A percentile compares a stretch with the other conserved stretches of the same genome.
Conservation (phyloP, 2,329 filamentous ascomycete genomes). For the Calonectria pseudoturangicola region DNA sequence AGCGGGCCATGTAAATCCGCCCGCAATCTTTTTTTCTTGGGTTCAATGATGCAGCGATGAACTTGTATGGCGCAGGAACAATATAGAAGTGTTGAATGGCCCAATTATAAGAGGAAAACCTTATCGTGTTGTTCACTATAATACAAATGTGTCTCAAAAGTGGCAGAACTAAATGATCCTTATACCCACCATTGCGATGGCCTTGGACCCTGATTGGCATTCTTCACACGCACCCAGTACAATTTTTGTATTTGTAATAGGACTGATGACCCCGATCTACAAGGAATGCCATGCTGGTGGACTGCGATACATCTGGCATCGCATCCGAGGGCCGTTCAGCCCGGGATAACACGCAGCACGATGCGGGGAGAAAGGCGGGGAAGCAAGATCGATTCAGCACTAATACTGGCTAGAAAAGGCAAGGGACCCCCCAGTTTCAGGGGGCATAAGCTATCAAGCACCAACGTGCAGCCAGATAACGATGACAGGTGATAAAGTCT, state of each 20-base stretch:
- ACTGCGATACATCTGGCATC: conserved; percentile 5
- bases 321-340: not conserved
- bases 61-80: no score
- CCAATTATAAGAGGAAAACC: no score
- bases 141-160: not conserved
- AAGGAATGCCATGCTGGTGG: not conserved
- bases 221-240: not conserved
- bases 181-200: not conserved
- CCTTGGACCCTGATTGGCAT: not conserved
- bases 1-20: not conserved
- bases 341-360: conserved; percentile 7
- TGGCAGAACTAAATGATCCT: not conserved
- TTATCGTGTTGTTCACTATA: not conserved
- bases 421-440: not conserved
- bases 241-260: not conserved
- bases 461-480: conserved; percentile 10
- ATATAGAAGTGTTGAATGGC: no score
- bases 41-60: no score
- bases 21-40: no score
- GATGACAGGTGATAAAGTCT: conserved; percentile 20
- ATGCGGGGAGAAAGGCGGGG: conserved; percentile 29
- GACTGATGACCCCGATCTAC: not conserved
- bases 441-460: conserved; percentile 11
- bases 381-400: conserved; percentile 22
- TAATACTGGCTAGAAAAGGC: not conserved